Percentiles rank a stretch among this genome's conserved stretches.
Conservation (phyloP, 2,329 filamentous ascomycete genomes). For the Ceratocystis albifundus region DNA sequence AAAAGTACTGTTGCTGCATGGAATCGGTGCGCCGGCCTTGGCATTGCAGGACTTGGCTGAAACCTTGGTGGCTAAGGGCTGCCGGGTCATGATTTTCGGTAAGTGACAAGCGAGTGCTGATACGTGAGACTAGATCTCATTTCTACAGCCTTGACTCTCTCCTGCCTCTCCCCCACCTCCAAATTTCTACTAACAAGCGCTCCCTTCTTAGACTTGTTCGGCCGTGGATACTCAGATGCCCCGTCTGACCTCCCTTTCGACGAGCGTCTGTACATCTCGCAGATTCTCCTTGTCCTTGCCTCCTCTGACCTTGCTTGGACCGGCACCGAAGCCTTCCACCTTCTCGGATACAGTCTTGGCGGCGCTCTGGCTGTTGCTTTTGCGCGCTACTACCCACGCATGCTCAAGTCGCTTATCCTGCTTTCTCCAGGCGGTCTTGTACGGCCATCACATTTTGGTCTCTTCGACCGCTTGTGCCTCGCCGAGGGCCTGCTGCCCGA, state of each 20-base stretch:
- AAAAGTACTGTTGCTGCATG: constrained; percentile 66
- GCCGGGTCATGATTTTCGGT: constrained; percentile 69
- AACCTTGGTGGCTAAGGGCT: constrained; percentile 53
- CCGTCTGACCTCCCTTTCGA: constrained; percentile 51
- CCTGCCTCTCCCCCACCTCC: not conserved
- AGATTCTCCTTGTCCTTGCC: constrained; percentile 54
- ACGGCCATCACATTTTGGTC: constrained; percentile 48
- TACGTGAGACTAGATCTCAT: not conserved
- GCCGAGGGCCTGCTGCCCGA: constrained; percentile 48
- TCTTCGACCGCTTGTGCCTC: constrained; percentile 52
- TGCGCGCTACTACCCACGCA: constrained; percentile 52
- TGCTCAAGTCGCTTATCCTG: constrained; percentile 52
- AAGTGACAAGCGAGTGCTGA: constrained; percentile 30
- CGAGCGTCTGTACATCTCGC: constrained; percentile 50
- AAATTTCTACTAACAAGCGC: not conserved
- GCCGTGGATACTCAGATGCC: constrained; percentile 64
- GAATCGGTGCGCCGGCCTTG: constrained; percentile 67
- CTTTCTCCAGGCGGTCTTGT: constrained; percentile 60
- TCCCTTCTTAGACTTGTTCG: constrained; percentile 49
- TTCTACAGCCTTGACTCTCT: not conserved
- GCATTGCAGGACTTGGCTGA: constrained; percentile 55
- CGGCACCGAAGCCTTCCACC: constrained; percentile 46
- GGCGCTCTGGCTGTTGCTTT: constrained; percentile 63
- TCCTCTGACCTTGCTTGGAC: constrained; percentile 51
- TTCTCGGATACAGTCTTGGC: constrained; percentile 71